Conservation (phyloP, 2,329 filamentous ascomycete genomes). For the Penicillium polonicum region DNA sequence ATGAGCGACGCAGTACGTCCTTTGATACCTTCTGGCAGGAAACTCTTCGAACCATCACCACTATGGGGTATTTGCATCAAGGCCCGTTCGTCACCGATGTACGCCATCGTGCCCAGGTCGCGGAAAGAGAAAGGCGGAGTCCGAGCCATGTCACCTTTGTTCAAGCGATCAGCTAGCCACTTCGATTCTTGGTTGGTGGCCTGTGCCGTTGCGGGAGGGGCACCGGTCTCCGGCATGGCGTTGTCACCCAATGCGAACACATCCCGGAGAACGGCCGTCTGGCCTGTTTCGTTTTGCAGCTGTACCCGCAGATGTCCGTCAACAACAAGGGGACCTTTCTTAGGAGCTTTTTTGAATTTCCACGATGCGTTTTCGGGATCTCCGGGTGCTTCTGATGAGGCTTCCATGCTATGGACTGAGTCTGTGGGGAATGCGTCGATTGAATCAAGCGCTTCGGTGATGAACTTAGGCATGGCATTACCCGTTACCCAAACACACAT, state of each 20-base stretch:
- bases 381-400: constrained; percentile 7
- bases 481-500: constrained; percentile 60
- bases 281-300: constrained; percentile 41
- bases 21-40: constrained; percentile 39
- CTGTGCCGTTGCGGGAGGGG: constrained; percentile 58
- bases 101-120: constrained; percentile 60
- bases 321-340: constrained; percentile 53
- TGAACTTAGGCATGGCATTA: constrained; percentile 38
- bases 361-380: constrained; percentile 36
- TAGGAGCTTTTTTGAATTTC: constrained; percentile 52
- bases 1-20: constrained; percentile 44
- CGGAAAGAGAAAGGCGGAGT: constrained; percentile 52
- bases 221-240: constrained; percentile 52
- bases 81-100: constrained; percentile 58
- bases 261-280: constrained; percentile 49
- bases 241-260: constrained; percentile 60
- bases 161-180: constrained; percentile 57
- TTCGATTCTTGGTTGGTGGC: constrained; percentile 59
- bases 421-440: constrained; percentile 35
- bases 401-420: constrained; percentile 29
- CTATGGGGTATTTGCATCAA: constrained; percentile 53
- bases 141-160: constrained; percentile 45
- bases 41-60: constrained; percentile 20
- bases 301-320: constrained; percentile 58
- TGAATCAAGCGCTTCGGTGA: constrained; percentile 29